These are phyloP conservation scores for Gracilariopsis chorda DNA, from an alignment of 23 red algal species.

Conservation along the genomic window DNA sequence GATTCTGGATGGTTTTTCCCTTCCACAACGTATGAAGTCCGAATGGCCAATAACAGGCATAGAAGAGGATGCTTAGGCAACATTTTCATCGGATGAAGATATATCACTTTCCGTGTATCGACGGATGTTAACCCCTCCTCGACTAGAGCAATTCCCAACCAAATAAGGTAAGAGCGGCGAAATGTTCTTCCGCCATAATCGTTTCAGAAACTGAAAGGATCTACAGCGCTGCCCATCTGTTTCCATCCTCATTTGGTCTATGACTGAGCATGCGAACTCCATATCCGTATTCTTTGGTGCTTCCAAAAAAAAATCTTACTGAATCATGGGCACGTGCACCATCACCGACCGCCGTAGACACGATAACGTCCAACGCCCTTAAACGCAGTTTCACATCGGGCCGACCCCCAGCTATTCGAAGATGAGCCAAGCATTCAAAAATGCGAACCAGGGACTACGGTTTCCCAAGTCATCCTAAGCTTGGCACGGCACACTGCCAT, in stretches of 20 bases:
- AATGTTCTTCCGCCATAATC: conserved; percentile 31
- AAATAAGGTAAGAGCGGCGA: background rate
- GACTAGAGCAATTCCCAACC: conserved; percentile 4
- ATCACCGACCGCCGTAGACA: conserved; percentile 18
- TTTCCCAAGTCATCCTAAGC: conserved; percentile 7
- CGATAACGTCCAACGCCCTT: conserved; percentile 7
- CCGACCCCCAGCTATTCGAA: background rate
- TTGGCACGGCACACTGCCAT: conserved; percentile 16
- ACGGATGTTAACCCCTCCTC: conserved; percentile 36
- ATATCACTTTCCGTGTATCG: conserved; percentile 34
- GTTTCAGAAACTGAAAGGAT: conserved; percentile 21
- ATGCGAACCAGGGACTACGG: conserved; percentile 17
- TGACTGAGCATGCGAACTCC: conserved; percentile 1
- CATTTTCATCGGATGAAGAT: conserved; percentile 30
- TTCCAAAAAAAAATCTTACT: conserved; percentile 1
- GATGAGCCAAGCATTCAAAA: conserved; percentile 40
- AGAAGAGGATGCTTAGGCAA: conserved; percentile 44
- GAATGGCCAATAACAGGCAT: conserved; percentile 32
- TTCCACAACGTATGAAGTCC: conserved; percentile 26
- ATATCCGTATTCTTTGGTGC: conserved; percentile 16
- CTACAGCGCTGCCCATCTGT: background rate
- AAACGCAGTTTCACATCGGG: background rate
- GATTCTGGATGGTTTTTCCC: conserved; percentile 25
- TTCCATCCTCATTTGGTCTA: conserved; percentile 23
- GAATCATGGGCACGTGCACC: conserved; percentile 29